phyloP scores from a whole-genome alignment of 257 asterid species.

The Anisodus tanguticus region DNA sequence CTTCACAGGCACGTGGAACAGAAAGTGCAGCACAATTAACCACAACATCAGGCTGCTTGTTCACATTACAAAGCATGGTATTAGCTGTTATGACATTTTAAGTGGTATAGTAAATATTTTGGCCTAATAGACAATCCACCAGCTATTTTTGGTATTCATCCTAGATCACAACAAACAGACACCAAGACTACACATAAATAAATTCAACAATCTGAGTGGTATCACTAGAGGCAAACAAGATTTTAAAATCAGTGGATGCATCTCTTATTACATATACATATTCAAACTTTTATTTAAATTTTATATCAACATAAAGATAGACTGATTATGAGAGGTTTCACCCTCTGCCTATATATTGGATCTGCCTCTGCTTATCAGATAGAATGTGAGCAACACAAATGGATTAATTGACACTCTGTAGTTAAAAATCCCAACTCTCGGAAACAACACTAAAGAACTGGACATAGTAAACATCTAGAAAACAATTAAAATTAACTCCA shows the following conservation, averaged over 20 bases:
- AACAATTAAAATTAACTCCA: background rate
- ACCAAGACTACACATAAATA: background rate
- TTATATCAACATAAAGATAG: background rate
- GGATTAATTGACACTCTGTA: background rate
- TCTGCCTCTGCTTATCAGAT: background rate
- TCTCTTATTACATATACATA: background rate
- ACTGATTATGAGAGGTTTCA: background rate
- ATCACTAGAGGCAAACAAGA: background rate
- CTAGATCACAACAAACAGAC: background rate
- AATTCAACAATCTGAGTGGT: background rate
- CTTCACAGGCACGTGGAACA: constrained; percentile 85
- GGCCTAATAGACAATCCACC: background rate
- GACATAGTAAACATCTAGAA: background rate
- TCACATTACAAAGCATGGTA: constrained; percentile 25
- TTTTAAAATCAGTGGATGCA: background rate
- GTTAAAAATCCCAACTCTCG: background rate
- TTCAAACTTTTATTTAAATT: background rate
- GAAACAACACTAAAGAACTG: background rate
- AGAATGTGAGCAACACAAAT: background rate
- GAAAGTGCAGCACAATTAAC: constrained; percentile 95
- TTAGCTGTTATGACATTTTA: constrained; percentile 1
- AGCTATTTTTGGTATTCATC: background rate
- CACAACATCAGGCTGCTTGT: constrained; percentile 87
- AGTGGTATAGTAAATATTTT: background rate
- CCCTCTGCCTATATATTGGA: background rate